A percentile compares a stretch with the other conserved stretches of the same genome.
Evolutionary conservation across 2,329 filamentous ascomycete species (phyloP).

Genomic region (Fusarium stilboides): DNA sequence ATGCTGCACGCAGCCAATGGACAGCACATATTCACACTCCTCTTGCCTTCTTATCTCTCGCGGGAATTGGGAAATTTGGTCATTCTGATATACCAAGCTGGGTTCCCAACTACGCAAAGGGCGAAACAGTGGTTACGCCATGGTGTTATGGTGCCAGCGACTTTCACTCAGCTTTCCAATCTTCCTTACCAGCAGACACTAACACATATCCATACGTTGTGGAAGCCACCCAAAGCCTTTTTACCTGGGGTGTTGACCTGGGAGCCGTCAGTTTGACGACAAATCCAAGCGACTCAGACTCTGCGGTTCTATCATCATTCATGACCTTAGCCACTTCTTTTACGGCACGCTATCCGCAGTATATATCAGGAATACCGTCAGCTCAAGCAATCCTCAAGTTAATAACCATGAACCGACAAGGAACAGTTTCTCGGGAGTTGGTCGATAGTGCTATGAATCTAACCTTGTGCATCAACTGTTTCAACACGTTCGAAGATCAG

Average conservation of each 20-base stretch:
- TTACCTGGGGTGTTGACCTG: background rate
- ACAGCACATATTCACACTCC: conserved; percentile 6
- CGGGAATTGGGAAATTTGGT: conserved; percentile 2
- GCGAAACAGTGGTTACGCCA: background rate
- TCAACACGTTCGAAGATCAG: background rate
- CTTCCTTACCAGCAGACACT: background rate
- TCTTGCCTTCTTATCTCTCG: conserved; percentile 15
- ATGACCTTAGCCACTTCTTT: conserved; percentile 22
- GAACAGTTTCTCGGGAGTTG: background rate
- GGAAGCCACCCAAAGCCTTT: conserved; percentile 11
- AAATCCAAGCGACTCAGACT: background rate
- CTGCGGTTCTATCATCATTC: conserved; percentile 9
- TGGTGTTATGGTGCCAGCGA: conserved; percentile 8
- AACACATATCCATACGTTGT: conserved; percentile 5
- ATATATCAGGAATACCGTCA: background rate
- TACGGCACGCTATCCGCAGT: background rate
- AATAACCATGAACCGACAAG: background rate
- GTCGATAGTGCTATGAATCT: conserved; percentile 12
- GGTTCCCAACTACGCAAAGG: conserved; percentile 7
- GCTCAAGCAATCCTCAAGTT: conserved; percentile 12
- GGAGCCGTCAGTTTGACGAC: conserved; percentile 2
- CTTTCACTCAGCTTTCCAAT: background rate
- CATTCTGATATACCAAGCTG: conserved; percentile 13
- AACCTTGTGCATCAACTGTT: conserved; percentile 11
- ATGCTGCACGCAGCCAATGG: conserved; percentile 3